Evolutionary conservation across 2,329 filamentous ascomycete species (phyloP), one percentile per base, ranked within the genome.

Genomic region (Aquanectria penicillioides): DNA sequence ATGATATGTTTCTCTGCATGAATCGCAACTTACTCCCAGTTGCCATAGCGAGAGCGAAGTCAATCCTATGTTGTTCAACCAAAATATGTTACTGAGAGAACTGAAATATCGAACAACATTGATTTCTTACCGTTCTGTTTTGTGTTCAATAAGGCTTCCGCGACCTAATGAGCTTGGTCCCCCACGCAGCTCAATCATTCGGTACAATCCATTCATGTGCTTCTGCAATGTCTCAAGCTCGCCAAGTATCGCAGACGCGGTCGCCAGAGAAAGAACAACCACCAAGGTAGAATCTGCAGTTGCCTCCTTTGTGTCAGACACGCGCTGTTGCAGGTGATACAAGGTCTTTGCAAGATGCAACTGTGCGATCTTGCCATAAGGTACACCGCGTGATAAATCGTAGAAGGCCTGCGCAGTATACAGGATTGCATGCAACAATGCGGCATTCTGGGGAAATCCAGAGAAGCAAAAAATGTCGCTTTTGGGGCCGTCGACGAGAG

Each of bases 171-270:
- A 41, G 6, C 57, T 18, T 17, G 68, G 10, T 0, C 70, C 70
- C 2, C 69, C 69, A 9, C 67, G 62, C 20, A 71, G 13, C 12
- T 67, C 37, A 6, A 72, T 37, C 8, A 72, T 67, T 11, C 40
- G 31, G 31, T 56, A 28, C 34, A 71, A 44, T 1, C 70, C 70
- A 29, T 71, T 56, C 60, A 71, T 64, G 38, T 72, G 70, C 47
- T 66, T 68, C 7, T 22, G 31, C 1, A 63, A 57, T 0, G 65
- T 64, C 12, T 56, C 55, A 2, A 67, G n/a, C 13, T 71, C 70
- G 0, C 68, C 68, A 7, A 61, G 13, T 1, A 71, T 46, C 6
- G 64, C 55, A 1, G 70, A 65, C 1, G 66, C 60, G 11, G 61
- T 65, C 2, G 70, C 69, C 6, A 72, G 50, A 2, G 64, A 62